These are phyloP conservation scores for Sporothrix brasiliensis DNA, from an alignment of 2,329 filamentous ascomycete genomes.

Conservation along the genomic window DNA sequence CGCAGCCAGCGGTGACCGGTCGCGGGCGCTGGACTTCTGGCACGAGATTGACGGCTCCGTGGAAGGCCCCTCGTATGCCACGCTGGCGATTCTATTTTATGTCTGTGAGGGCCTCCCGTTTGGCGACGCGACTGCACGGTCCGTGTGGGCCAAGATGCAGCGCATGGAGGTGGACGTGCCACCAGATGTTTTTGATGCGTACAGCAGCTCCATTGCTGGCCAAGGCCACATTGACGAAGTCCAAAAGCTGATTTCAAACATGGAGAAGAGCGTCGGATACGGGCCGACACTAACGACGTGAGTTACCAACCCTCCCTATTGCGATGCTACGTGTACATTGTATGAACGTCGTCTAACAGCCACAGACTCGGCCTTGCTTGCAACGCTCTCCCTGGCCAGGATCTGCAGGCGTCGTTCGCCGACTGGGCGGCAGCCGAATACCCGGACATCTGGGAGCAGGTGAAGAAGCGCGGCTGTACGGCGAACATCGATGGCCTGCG, in stretches of 20 bases:
- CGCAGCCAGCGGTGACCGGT: constrained; percentile 66
- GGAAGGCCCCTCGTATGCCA: constrained; percentile 85
- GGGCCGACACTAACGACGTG: constrained; percentile 71
- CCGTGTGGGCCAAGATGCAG: constrained; percentile 71
- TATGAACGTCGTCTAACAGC: constrained; percentile 6
- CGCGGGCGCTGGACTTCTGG: constrained; percentile 77
- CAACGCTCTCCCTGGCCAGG: constrained; percentile 69
- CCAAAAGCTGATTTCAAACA: constrained; percentile 65
- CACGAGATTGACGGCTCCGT: constrained; percentile 75
- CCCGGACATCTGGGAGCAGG: constrained; percentile 67
- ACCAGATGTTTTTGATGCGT: constrained; percentile 71
- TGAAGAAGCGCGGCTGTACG: constrained; percentile 59
- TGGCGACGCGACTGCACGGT: constrained; percentile 62
- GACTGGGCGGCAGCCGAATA: constrained; percentile 72
- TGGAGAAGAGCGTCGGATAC: constrained; percentile 67
- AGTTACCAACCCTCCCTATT: constrained; percentile 46
- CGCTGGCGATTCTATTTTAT: constrained; percentile 78
- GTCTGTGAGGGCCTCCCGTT: constrained; percentile 68
- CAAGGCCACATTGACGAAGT: constrained; percentile 72
- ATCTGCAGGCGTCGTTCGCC: constrained; percentile 70
- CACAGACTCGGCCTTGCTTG: constrained; percentile 72
- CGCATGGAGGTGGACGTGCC: constrained; percentile 79
- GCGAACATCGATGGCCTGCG: constrained; percentile 50
- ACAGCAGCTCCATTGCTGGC: constrained; percentile 73
- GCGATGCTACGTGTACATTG: constrained; percentile 12